Base-by-base conservation (phyloP, 306 rosid species). In the Sesbania bispinosa region DNA sequence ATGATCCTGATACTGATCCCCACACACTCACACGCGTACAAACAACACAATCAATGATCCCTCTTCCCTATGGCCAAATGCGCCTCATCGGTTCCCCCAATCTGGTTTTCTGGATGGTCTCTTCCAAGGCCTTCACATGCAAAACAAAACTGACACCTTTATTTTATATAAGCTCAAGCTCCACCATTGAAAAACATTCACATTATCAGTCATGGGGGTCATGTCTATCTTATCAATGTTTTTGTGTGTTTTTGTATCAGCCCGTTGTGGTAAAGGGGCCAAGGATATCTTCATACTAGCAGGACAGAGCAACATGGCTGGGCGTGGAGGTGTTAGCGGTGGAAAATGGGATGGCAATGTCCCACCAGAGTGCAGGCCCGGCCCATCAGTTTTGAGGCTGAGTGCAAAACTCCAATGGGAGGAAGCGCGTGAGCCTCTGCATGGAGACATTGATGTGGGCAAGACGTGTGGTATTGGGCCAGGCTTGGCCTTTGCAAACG, bases 231-330 rank as follows among this genome's bases (percentile, higher is more conserved):
- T 48, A 6, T 33, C 62, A 26, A 33, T 54, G 41, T 16, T 61
- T 26, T 10, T 60, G 13, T 50, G 35, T 41, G 2, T 67, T 13
- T 5, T 55, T 16, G 19, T 64, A 43, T 41, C 13, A 7, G 27
- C 63, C 19, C 54, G 33, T 5, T 48, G 59, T 11, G 41, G 50
- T 1, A 20, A 0, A 9, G 65, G 53, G 11, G 53, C 15, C 0
- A 65, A 11, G 52, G 80, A 75, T 71, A 74, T 89, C 0, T 86
- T 86, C 66, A 66, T 89, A 16, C 75, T 89, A 6, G 89, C 77
- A 0, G 96, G 92, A 2, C 92, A 86, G 59, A 89, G 96, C 83
- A 89, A 89, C 87, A 89, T 89, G 89, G 92, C 87, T 6, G 96
- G 96, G 0, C 79, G 84, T 0, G 92, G 96, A 4, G 88, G 88